These are phyloP conservation scores for Erodium maritimum DNA, from an alignment of 345 rosid genomes.

Conservation along the genomic window DNA sequence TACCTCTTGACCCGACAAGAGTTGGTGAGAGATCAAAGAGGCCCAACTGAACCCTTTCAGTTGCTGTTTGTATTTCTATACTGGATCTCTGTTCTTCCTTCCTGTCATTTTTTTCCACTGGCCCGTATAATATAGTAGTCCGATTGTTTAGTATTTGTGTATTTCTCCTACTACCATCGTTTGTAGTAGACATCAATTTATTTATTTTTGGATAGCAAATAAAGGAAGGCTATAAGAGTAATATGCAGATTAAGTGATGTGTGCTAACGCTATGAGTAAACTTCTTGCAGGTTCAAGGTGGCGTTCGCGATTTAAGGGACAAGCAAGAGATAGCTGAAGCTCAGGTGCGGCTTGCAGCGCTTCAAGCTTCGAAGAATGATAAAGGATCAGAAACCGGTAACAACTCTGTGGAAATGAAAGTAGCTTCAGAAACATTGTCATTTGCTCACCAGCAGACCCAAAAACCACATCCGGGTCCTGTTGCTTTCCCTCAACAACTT, in stretches of 20 bases:
- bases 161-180: no score
- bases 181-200: no score
- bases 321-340: conserved; percentile 49
- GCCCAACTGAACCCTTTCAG: no score
- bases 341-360: conserved; percentile 26
- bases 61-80: no score
- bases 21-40: no score
- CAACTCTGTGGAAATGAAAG: conserved; percentile 13
- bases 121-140: no score
- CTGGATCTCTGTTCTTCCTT: no score
- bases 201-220: no score
- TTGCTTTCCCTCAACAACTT: conserved; percentile 12
- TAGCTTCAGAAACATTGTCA: conserved; percentile 12
- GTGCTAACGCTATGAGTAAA: no score
- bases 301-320: conserved; percentile 38
- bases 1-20: no score
- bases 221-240: no score
- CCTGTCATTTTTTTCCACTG: no score
- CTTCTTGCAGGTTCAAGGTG: conserved; percentile 30
- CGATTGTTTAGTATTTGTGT: neutral
- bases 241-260: neutral
- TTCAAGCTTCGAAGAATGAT: conserved; percentile 18
- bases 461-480: conserved; percentile 13
- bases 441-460: conserved; percentile 22
- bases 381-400: conserved; percentile 15